phyloP scores from a whole-genome alignment of 805 yeast genomes.

The Candida vartiovaarae region DNA sequence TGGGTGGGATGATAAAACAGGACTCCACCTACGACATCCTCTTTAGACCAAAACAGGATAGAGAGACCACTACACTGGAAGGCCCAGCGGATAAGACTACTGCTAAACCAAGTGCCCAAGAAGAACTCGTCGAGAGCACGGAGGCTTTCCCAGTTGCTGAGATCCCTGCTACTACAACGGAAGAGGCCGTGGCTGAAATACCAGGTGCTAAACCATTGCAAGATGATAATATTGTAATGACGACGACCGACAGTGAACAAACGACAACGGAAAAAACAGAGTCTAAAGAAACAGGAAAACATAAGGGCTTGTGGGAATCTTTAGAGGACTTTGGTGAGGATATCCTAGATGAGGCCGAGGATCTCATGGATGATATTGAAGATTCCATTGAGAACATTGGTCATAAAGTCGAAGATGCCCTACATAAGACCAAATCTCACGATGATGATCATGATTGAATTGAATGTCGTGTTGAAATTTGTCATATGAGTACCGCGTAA shows the following conservation, averaged over 20 bases:
- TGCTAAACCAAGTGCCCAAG: too few species aligned
- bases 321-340: constrained; percentile 21
- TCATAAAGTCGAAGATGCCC: constrained; percentile 10
- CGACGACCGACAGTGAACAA: background rate
- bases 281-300: constrained; percentile 6
- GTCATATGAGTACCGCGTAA: background rate
- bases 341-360: constrained; percentile 11
- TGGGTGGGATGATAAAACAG: constrained; percentile 34
- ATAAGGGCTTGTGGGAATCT: constrained; percentile 23
- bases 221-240: background rate
- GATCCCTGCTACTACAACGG: background rate
- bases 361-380: constrained; percentile 10
- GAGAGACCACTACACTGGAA: constrained; percentile 13
- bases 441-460: constrained; percentile 1
- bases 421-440: constrained; percentile 1
- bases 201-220: background rate
- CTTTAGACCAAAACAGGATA: constrained; percentile 19
- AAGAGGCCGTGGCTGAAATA: background rate
- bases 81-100: background rate
- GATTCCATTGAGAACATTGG: constrained; percentile 11
- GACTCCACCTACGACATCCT: constrained; percentile 46
- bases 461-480: background rate
- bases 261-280: background rate
- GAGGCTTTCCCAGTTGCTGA: background rate
- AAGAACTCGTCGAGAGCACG: too few species aligned